phyloP scores from a whole-genome alignment of 139 green algal genomes.

The Chlorokybus atmophyticus region DNA sequence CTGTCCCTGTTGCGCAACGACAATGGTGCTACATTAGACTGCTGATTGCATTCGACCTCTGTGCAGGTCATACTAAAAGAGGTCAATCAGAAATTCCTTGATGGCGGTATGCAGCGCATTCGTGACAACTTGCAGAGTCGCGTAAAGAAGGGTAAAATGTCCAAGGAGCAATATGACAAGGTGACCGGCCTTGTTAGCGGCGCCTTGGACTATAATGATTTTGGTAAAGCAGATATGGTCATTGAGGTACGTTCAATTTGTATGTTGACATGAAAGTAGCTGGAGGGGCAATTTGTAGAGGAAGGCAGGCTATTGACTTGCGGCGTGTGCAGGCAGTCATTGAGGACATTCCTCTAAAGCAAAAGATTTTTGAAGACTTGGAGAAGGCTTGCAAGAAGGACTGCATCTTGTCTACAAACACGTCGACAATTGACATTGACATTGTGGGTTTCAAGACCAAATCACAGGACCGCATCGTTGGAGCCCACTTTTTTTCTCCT shows the following conservation, averaged over 20 bases:
- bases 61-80: conserved; percentile 97
- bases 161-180: conserved; percentile 33
- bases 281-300: too few species aligned
- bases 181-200: conserved; percentile 52
- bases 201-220: conserved; percentile 65
- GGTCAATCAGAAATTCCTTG: conserved; percentile 90
- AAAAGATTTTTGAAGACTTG: conserved; percentile 60
- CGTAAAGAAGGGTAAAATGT: conserved; percentile 87
- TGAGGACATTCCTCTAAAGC: conserved; percentile 88
- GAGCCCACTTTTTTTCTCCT: conserved; percentile 47
- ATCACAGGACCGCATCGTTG: conserved; percentile 65
- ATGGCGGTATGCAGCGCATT: conserved; percentile 66
- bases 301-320: background rate
- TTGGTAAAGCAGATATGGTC: conserved; percentile 77
- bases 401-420: conserved; percentile 94
- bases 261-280: too few species aligned
- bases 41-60: too few species aligned
- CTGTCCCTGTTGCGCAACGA: too few species aligned
- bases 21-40: too few species aligned
- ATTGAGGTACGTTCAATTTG: conserved; percentile 65
- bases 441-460: conserved; percentile 53
- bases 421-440: conserved; percentile 92
- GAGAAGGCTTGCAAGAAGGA: conserved; percentile 53
- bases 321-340: conserved; percentile 57
- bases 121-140: conserved; percentile 60